phyloP scores from a whole-genome alignment of 148 eudicot species.

The Chenopodium suecicum region DNA sequence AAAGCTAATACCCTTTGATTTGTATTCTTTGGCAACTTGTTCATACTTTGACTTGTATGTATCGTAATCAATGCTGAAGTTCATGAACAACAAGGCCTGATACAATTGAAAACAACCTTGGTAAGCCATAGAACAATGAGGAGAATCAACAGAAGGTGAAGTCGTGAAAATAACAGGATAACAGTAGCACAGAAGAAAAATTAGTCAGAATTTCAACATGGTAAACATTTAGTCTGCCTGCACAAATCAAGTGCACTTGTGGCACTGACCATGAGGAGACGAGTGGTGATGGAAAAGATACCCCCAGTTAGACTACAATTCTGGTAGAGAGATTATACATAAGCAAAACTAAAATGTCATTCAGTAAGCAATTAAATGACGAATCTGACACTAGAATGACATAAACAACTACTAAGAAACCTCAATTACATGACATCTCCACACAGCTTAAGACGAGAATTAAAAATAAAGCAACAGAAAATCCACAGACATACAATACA shows the following conservation, averaged over 20 bases:
- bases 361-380: not conserved
- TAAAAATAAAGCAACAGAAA: not conserved
- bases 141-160: not conserved
- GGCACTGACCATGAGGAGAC: not conserved
- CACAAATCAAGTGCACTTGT: not conserved
- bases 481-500: not conserved
- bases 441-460: not conserved
- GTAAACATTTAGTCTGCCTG: not conserved
- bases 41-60: slow-evolving; percentile 62
- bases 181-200: not conserved
- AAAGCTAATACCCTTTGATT: slow-evolving; percentile 74
- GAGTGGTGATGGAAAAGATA: not conserved
- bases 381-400: not conserved
- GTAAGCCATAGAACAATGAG: not conserved
- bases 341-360: not conserved
- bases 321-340: not conserved
- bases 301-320: not conserved
- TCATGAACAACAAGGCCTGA: slow-evolving; percentile 85
- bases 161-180: not conserved
- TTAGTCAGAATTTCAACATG: not conserved
- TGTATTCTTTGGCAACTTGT: slow-evolving; percentile 72
- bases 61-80: slow-evolving; percentile 66
- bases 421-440: not conserved
- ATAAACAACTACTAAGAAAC: not conserved
- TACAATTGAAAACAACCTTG: slow-evolving; percentile 13